phyloP scores from a whole-genome alignment of 2,329 filamentous ascomycete species.

The Exophiala sp. region DNA sequence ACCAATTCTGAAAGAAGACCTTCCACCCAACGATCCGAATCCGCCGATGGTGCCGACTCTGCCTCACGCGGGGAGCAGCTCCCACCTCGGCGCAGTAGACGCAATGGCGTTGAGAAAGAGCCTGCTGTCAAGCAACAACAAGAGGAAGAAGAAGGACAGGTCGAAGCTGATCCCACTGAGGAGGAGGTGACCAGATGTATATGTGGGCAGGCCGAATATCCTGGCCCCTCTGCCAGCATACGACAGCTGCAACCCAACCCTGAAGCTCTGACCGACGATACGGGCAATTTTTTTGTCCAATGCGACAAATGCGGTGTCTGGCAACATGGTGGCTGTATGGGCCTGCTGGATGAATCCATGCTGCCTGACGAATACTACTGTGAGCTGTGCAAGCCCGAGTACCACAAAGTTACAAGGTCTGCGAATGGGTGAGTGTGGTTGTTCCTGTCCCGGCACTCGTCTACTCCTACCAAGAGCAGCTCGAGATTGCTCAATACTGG shows the following conservation, averaged over 20 bases:
- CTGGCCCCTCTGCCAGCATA: slow-evolving; percentile 51
- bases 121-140: slow-evolving; percentile 37
- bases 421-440: slow-evolving; percentile 68
- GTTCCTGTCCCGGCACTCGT: not conserved
- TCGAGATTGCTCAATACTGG: too few species aligned
- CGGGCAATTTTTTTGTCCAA: slow-evolving; percentile 93
- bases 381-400: slow-evolving; percentile 84
- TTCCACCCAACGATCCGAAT: slow-evolving; percentile 52
- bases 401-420: slow-evolving; percentile 76
- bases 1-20: slow-evolving; percentile 68
- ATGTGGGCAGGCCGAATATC: slow-evolving; percentile 91
- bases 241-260: slow-evolving; percentile 16
- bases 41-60: slow-evolving; percentile 50
- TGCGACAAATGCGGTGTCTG: slow-evolving; percentile 95
- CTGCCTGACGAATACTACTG: slow-evolving; percentile 98
- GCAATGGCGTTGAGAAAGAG: slow-evolving; percentile 55
- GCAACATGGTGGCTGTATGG: slow-evolving; percentile 97
- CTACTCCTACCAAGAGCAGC: not conserved
- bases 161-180: slow-evolving; percentile 59
- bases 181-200: slow-evolving; percentile 95
- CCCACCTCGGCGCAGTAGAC: slow-evolving; percentile 69
- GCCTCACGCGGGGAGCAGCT: slow-evolving; percentile 37
- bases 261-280: slow-evolving; percentile 56
- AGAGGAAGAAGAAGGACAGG: slow-evolving; percentile 57
- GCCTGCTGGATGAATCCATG: slow-evolving; percentile 88